Evolutionary conservation across 208 protist species (phyloP).

Genomic region (Polymyxa betae): DNA sequence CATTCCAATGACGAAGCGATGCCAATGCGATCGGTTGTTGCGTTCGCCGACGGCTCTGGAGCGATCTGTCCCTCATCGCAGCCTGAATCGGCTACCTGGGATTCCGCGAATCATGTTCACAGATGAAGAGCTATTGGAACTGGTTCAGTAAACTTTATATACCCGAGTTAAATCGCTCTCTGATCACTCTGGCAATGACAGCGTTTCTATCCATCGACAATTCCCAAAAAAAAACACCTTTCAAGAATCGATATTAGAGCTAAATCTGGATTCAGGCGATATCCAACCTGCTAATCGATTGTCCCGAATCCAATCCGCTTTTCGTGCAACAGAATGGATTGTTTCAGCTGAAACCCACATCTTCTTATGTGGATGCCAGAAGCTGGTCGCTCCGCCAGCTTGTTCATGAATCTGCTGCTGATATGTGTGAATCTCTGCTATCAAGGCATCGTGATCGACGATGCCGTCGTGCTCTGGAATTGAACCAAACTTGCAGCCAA

Average conservation of each 20-base stretch:
- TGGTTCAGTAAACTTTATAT: no score
- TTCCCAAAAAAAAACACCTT: slow-evolving; percentile 43
- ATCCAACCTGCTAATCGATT: background rate
- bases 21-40: slow-evolving; percentile 35
- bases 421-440: background rate
- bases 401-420: background rate
- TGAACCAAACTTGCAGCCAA: background rate
- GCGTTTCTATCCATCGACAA: slow-evolving; percentile 13
- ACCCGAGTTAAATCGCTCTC: no score
- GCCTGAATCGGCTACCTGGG: background rate
- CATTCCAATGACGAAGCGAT: background rate
- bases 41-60: slow-evolving; percentile 20
- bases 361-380: background rate
- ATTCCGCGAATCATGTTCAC: slow-evolving; percentile 14
- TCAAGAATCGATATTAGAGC: background rate
- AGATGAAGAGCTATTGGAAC: slow-evolving; percentile 36
- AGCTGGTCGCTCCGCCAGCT: background rate
- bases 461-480: background rate
- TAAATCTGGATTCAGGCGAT: background rate
- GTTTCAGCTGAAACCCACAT: background rate
- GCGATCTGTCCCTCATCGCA: slow-evolving; percentile 26
- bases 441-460: slow-evolving; percentile 13
- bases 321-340: background rate
- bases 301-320: background rate
- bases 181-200: background rate